Evolutionary conservation across 441 rosid species (phyloP).

Genomic region (Corymbia calophylla): DNA sequence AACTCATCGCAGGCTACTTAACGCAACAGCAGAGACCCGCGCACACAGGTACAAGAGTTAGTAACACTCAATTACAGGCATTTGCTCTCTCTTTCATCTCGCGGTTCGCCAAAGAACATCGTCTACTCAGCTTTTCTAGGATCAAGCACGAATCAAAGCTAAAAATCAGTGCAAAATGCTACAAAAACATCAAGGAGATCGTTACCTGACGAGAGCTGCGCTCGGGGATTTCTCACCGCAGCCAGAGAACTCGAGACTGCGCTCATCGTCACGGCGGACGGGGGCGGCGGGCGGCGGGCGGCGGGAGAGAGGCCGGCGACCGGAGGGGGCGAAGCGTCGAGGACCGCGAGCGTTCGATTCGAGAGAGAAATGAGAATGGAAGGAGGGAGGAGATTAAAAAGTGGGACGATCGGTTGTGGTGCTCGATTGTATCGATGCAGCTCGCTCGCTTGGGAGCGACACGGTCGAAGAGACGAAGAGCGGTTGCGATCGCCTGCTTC

Average conservation of each 20-base stretch:
- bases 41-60: neutral
- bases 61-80: neutral
- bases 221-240: conserved; percentile 17
- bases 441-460: neutral
- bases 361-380: neutral
- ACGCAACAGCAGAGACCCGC: neutral
- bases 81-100: neutral
- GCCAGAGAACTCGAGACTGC: conserved; percentile 38
- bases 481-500: neutral
- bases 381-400: neutral
- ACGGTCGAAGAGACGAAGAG: neutral
- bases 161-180: neutral
- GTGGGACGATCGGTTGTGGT: neutral
- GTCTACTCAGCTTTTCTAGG: neutral
- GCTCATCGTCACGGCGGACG: conserved; percentile 22
- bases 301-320: neutral
- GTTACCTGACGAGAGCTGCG: conserved; percentile 34
- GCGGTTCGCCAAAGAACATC: neutral
- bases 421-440: neutral
- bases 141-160: neutral
- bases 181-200: neutral
- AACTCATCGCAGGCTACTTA: neutral
- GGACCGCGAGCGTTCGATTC: neutral
- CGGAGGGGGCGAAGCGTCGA: neutral
- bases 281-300: neutral